These are phyloP conservation scores for Pseudogymnoascus pannorum DNA, from an alignment of 2,329 filamentous ascomycete genomes.

Conservation along the genomic window DNA sequence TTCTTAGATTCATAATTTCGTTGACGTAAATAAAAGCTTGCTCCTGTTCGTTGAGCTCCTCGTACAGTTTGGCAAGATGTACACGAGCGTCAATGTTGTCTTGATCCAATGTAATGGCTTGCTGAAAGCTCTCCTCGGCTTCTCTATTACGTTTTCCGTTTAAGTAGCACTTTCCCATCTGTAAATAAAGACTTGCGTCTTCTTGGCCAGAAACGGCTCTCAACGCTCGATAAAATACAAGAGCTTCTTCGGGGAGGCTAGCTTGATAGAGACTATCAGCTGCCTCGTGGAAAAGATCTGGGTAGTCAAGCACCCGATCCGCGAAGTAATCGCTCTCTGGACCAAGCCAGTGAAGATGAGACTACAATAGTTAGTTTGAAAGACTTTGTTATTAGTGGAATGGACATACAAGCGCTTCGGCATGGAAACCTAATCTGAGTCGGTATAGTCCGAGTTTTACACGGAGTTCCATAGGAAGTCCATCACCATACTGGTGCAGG, in stretches of 20 bases:
- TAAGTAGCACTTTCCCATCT: slow-evolving; percentile 59
- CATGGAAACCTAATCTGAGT: slow-evolving; percentile 57
- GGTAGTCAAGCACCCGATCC: slow-evolving; percentile 54
- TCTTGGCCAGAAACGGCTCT: slow-evolving; percentile 40
- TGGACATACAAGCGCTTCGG: slow-evolving; percentile 63
- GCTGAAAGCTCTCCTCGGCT: slow-evolving; percentile 71
- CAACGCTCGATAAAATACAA: slow-evolving; percentile 51
- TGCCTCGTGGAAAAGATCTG: slow-evolving; percentile 71
- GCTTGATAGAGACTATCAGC: slow-evolving; percentile 50
- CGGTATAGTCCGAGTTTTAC: slow-evolving; percentile 79
- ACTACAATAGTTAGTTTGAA: slow-evolving; percentile 32
- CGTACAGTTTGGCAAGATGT: slow-evolving; percentile 77
- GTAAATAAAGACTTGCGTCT: slow-evolving; percentile 35
- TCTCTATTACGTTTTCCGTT: slow-evolving; percentile 54
- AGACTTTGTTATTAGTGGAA: neutral
- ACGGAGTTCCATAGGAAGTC: slow-evolving; percentile 73
- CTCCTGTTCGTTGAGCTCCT: slow-evolving; percentile 63
- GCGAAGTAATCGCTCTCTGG: slow-evolving; percentile 46
- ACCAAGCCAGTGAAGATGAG: slow-evolving; percentile 64
- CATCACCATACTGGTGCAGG: slow-evolving; percentile 57
- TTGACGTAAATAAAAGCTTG: slow-evolving; percentile 71
- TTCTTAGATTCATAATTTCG: slow-evolving; percentile 62
- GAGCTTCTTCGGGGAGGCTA: slow-evolving; percentile 45
- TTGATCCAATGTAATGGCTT: slow-evolving; percentile 64
- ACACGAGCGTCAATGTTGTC: slow-evolving; percentile 69